Conservation (phyloP, 2,329 filamentous ascomycete species). For the Apiospora arundinis region DNA sequence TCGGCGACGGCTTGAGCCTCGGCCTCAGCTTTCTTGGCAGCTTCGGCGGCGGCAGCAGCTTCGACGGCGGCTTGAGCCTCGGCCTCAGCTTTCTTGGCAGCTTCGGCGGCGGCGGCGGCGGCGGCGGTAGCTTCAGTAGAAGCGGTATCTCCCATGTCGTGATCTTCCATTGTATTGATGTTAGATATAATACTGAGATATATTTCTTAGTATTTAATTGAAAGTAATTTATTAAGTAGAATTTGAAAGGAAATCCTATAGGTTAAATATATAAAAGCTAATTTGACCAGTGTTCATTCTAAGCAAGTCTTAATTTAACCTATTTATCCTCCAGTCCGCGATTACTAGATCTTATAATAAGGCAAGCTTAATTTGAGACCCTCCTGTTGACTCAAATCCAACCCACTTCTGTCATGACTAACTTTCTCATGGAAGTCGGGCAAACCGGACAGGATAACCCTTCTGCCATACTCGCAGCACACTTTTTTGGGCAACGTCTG, state of each 20-base stretch:
- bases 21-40: too few species aligned
- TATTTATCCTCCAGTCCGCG: background rate
- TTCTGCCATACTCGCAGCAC: conserved; percentile 4
- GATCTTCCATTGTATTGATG: background rate
- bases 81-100: too few species aligned
- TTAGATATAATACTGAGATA: background rate
- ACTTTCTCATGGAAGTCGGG: background rate
- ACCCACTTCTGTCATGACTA: background rate
- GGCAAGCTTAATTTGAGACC: background rate
- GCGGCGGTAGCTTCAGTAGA: background rate
- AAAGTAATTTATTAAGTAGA: background rate
- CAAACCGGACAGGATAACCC: background rate
- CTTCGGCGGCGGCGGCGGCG: background rate
- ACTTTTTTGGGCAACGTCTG: background rate
- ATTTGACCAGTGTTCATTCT: background rate
- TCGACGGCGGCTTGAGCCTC: too few species aligned
- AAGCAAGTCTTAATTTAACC: background rate
- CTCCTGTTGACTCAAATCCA: background rate
- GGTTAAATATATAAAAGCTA: background rate
- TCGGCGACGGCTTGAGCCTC: too few species aligned
- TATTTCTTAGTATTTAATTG: background rate
- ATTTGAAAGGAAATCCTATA: background rate
- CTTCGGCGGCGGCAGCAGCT: too few species aligned
- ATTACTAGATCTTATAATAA: background rate
- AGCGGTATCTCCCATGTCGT: background rate